Conservation (phyloP, 2,329 filamentous ascomycete species). For the Gnomoniopsis smithogilvyi region DNA sequence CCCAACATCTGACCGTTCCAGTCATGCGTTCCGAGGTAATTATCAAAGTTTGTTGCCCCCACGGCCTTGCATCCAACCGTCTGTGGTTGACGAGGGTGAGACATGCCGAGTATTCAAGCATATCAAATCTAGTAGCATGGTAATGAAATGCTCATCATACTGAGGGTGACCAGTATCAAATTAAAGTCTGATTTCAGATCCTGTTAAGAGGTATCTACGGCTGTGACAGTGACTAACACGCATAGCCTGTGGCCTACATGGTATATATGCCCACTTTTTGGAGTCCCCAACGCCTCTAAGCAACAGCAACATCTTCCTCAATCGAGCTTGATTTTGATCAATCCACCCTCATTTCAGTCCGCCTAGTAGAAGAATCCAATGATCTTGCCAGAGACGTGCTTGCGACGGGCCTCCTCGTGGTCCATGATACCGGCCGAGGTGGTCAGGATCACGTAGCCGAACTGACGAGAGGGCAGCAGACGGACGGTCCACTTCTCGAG, state of each 20-base stretch:
- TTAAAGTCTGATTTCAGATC: constrained; percentile 11
- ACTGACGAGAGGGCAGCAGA: constrained; percentile 98
- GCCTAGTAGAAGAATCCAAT: constrained; percentile 98
- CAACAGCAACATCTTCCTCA: constrained; percentile 19
- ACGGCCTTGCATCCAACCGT: too few species aligned
- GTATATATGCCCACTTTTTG: constrained; percentile 11
- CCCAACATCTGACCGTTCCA: too few species aligned
- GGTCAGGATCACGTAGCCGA: constrained; percentile 98
- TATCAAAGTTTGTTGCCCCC: too few species aligned
- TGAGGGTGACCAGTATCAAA: neutral
- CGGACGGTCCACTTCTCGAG: constrained; percentile 99
- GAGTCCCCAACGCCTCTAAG: constrained; percentile 24
- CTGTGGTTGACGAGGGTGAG: too few species aligned
- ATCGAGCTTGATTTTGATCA: constrained; percentile 1
- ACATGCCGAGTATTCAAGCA: neutral
- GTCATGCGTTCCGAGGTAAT: too few species aligned
- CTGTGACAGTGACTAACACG: neutral
- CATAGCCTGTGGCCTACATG: constrained; percentile 5
- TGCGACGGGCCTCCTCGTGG: constrained; percentile 98
- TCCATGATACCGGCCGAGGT: constrained; percentile 99
- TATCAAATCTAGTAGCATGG: neutral
- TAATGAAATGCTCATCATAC: neutral
- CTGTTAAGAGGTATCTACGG: constrained; percentile 8
- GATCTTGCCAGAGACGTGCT: constrained; percentile 99
- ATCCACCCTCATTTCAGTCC: neutral